These are phyloP conservation scores for Paramecium tetraurelia DNA, from an alignment of 73 alveolate genomes.

Conservation along the genomic window DNA sequence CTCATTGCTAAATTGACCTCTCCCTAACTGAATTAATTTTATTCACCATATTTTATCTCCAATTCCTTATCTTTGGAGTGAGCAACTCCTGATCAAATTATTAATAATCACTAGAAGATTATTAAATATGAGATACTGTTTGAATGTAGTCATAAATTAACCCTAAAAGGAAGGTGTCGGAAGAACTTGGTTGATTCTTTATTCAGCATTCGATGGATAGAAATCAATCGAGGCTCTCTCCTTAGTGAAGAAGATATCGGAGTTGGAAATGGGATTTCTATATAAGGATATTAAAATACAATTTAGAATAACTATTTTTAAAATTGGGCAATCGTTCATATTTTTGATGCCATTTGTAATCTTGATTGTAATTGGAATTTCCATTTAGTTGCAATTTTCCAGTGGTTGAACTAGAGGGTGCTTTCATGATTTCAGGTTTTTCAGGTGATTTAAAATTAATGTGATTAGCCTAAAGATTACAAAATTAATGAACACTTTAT, in stretches of 20 bases:
- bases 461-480: conserved; percentile 26
- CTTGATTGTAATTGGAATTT: background rate
- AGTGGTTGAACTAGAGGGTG: background rate
- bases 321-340: background rate
- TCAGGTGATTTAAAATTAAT: conserved; percentile 4
- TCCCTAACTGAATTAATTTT: conserved; percentile 10
- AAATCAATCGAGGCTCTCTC: background rate
- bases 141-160: conserved; percentile 21
- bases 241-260: background rate
- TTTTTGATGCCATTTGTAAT: background rate
- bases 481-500: background rate
- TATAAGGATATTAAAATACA: background rate
- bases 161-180: conserved; percentile 2
- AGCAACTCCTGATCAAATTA: background rate
- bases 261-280: conserved; percentile 32
- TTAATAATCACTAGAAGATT: background rate
- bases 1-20: background rate
- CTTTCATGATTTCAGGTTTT: conserved; percentile 31
- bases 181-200: background rate
- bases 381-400: background rate
- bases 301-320: conserved; percentile 28
- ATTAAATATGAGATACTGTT: background rate
- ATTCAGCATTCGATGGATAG: background rate
- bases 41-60: conserved; percentile 9
- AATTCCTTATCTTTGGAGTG: background rate